Evolutionary conservation across 345 rosid species (phyloP).

Genomic region (Eucalyptus sp.): DNA sequence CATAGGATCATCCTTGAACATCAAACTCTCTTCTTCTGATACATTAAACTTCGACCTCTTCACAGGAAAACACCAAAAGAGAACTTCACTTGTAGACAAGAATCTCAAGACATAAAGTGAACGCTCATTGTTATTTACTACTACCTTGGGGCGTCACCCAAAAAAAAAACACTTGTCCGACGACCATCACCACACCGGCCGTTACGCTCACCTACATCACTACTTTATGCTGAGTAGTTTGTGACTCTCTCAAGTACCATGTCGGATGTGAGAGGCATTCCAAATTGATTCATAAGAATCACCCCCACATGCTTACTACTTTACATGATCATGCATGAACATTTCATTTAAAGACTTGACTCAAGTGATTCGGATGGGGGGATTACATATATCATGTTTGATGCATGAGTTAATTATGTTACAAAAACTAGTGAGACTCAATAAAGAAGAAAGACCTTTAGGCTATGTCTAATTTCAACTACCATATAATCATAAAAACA

Average conservation of each 20-base stretch:
- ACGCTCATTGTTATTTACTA: too few species aligned
- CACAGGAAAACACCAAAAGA: too few species aligned
- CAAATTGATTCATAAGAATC: not conserved
- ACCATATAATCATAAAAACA: not conserved
- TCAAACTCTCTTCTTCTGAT: too few species aligned
- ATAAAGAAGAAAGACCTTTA: not conserved
- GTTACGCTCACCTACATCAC: accelerated
- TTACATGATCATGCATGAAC: not conserved
- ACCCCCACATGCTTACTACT: not conserved
- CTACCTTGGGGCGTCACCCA: too few species aligned
- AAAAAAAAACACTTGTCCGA: too few species aligned
- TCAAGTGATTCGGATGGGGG: not conserved
- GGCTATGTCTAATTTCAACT: not conserved
- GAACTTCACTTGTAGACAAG: too few species aligned
- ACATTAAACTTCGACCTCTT: too few species aligned
- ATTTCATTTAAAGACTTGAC: not conserved
- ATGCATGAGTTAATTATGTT: not conserved
- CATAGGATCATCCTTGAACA: too few species aligned
- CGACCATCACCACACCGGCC: too few species aligned
- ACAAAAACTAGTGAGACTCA: not conserved
- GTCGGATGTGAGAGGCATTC: not conserved
- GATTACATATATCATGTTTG: not conserved
- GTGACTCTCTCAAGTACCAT: not conserved
- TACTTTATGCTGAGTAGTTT: not conserved
- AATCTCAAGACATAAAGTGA: too few species aligned